phyloP scores from a whole-genome alignment of 352 stramenopile genomes.

The Pythium dissotocum region DNA sequence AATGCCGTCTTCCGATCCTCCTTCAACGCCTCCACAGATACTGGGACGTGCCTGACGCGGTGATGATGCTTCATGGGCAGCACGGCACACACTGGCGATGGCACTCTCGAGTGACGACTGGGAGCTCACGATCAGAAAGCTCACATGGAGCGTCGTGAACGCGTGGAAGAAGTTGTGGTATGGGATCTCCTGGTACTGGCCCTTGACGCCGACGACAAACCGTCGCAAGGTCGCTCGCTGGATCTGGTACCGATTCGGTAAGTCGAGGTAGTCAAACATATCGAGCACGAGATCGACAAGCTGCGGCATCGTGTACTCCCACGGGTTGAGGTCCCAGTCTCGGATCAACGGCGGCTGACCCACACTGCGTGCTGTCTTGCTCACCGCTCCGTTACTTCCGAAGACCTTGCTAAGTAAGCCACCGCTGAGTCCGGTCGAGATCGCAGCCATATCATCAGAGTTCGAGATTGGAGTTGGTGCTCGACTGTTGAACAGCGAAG shows the following conservation, averaged over 20 bases:
- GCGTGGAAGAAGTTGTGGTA: slow-evolving; percentile 89
- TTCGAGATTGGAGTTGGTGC: slow-evolving; percentile 23
- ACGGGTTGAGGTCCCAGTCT: slow-evolving; percentile 65
- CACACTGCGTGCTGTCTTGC: slow-evolving; percentile 23
- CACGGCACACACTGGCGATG: slow-evolving; percentile 17
- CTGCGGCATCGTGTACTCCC: slow-evolving; percentile 56
- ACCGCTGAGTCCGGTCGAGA: not conserved
- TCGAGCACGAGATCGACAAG: slow-evolving; percentile 68
- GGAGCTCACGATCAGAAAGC: slow-evolving; percentile 68
- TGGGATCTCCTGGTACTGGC: slow-evolving; percentile 77
- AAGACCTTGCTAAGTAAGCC: slow-evolving; percentile 27
- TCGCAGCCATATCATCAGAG: not conserved
- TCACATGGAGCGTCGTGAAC: slow-evolving; percentile 80
- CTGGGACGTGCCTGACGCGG: not conserved
- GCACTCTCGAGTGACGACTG: slow-evolving; percentile 41
- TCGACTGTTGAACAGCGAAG: slow-evolving; percentile 26
- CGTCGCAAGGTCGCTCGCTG: slow-evolving; percentile 53
- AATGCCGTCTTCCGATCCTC: not conserved
- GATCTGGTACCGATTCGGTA: slow-evolving; percentile 64
- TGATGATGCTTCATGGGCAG: slow-evolving; percentile 24
- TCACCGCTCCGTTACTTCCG: not conserved
- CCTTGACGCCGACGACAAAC: slow-evolving; percentile 69
- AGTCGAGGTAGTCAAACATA: slow-evolving; percentile 71
- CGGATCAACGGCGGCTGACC: slow-evolving; percentile 28
- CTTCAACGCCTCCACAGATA: not conserved